These are phyloP conservation scores for Thalia dealbata DNA, from an alignment of 176 grass and related monocot species.

Conservation along the genomic window DNA sequence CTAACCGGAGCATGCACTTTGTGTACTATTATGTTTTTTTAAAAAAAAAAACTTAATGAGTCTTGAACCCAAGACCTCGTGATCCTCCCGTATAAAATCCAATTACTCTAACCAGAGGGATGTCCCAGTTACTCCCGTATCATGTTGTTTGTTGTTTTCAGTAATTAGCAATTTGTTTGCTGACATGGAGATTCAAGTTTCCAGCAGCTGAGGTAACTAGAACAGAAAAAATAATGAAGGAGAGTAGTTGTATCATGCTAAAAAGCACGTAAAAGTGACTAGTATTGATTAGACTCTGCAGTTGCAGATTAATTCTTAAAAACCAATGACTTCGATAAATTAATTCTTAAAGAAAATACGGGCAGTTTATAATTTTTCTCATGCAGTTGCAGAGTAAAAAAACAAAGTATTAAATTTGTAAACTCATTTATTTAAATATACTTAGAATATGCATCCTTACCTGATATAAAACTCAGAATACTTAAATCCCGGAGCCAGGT, in stretches of 20 bases:
- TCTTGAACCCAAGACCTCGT: too few relatives aligned
- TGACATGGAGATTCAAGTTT: neutral
- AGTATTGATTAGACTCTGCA: neutral
- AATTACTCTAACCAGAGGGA: too few relatives aligned
- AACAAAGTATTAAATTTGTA: neutral
- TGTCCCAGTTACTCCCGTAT: too few relatives aligned
- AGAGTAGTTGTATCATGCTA: neutral
- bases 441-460: constrained; percentile 8
- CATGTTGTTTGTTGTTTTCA: too few relatives aligned
- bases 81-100: too few relatives aligned
- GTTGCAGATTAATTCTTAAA: too few relatives aligned
- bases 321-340: too few relatives aligned
- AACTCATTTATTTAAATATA: neutral
- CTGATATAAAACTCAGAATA: constrained; percentile 83
- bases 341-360: too few relatives aligned
- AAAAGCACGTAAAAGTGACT: neutral
- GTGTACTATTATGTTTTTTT: too few relatives aligned
- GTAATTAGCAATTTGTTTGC: neutral
- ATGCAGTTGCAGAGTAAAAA: neutral
- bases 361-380: too few relatives aligned
- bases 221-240: neutral
- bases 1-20: too few relatives aligned
- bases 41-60: too few relatives aligned
- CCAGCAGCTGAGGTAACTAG: neutral
- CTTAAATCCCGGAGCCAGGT: constrained; percentile 92